These are phyloP conservation scores for Fereydounia khargensis DNA, from an alignment of 1,284 basidiomycete species.

Conservation along the genomic window DNA sequence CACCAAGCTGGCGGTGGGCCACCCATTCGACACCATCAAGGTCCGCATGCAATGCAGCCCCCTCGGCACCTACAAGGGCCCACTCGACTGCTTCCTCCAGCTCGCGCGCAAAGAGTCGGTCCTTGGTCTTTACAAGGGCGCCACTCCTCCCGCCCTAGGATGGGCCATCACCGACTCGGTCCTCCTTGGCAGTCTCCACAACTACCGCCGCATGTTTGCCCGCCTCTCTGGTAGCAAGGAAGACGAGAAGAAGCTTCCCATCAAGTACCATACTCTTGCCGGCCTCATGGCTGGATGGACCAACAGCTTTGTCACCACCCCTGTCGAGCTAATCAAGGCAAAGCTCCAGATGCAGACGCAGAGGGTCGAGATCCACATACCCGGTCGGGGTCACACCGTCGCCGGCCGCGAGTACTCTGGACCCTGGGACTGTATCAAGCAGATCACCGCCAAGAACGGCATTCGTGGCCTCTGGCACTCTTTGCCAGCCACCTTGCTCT, in stretches of 20 bases:
- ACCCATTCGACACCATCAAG: constrained; percentile 69
- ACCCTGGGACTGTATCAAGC: constrained; percentile 55
- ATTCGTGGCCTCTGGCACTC: constrained; percentile 55
- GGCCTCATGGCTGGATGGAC: constrained; percentile 75
- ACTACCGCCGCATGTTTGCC: constrained; percentile 28
- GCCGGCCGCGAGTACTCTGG: constrained; percentile 37
- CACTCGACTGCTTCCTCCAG: constrained; percentile 68
- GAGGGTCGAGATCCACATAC: constrained; percentile 57
- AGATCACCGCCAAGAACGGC: constrained; percentile 52
- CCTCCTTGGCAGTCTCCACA: constrained; percentile 68
- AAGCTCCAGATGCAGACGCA: constrained; percentile 74
- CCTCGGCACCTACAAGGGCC: constrained; percentile 68
- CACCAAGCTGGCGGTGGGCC: constrained; percentile 59
- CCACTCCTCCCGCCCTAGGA: constrained; percentile 68
- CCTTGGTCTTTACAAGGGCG: constrained; percentile 61
- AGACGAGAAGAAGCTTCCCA: constrained; percentile 18
- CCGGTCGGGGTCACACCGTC: constrained; percentile 1
- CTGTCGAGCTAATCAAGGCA: constrained; percentile 65
- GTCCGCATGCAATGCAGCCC: constrained; percentile 72
- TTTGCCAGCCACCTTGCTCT: constrained; percentile 57
- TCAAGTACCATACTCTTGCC: constrained; percentile 60
- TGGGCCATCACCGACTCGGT: constrained; percentile 76
- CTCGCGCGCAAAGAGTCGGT: constrained; percentile 66
- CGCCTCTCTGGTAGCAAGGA: constrained; percentile 12
- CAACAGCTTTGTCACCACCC: constrained; percentile 67